A percentile compares a stretch with the other conserved stretches of the same genome.
phyloP scores from a whole-genome alignment of 768 basidiomycete species.

The Suillus americanus region DNA sequence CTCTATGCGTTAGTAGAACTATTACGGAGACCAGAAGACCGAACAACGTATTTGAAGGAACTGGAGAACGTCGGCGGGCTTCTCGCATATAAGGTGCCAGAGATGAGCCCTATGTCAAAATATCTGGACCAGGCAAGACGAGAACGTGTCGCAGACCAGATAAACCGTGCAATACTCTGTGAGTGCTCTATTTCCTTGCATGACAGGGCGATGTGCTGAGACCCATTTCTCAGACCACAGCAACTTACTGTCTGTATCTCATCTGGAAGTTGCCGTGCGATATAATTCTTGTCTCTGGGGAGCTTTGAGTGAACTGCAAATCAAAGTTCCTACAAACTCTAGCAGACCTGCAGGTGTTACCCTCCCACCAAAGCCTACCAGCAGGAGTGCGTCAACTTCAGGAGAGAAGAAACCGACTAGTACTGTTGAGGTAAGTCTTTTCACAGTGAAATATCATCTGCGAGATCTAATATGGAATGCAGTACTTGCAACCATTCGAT shows the following conservation, averaged over 20 bases:
- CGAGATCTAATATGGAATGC: neutral
- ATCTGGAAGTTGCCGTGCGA: constrained; percentile 63
- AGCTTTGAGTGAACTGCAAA: constrained; percentile 48
- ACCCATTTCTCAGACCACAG: constrained; percentile 43
- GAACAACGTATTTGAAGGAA: constrained; percentile 64
- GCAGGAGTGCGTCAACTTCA: constrained; percentile 19
- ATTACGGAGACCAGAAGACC: constrained; percentile 55
- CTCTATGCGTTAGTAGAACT: constrained; percentile 62
- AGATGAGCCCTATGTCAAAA: constrained; percentile 68
- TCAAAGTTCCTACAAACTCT: constrained; percentile 40
- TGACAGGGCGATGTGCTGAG: neutral
- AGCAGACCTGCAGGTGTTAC: constrained; percentile 42
- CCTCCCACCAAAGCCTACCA: constrained; percentile 38
- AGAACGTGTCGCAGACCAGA: constrained; percentile 82
- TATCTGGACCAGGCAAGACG: constrained; percentile 79
- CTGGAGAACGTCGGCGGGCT: constrained; percentile 73
- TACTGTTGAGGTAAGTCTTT: constrained; percentile 34
- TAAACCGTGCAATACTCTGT: constrained; percentile 86
- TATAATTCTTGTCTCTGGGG: constrained; percentile 66
- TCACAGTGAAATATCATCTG: neutral
- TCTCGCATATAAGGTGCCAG: constrained; percentile 81
- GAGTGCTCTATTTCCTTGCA: constrained; percentile 29
- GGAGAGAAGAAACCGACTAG: constrained; percentile 32
- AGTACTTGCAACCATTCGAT: constrained; percentile 55
- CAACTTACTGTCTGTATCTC: constrained; percentile 52